A percentile compares a stretch with the other conserved stretches of the same genome.
phyloP scores from a whole-genome alignment of 208 protist species.

The Acanthamoeba triangularis region DNA sequence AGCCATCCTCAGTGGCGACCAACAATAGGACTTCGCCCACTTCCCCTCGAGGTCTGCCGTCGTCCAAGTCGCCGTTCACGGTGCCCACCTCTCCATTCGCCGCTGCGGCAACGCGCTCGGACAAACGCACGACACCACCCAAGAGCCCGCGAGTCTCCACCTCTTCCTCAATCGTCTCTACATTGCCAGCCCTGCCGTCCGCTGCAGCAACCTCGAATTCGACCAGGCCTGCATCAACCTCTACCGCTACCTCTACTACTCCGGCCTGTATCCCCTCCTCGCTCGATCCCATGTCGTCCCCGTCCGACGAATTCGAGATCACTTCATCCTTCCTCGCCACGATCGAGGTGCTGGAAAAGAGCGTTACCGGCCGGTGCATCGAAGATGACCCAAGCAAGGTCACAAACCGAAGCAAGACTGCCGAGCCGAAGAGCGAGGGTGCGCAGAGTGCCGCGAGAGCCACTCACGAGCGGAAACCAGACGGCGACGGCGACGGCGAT shows the following conservation, averaged over 20 bases:
- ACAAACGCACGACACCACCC: not conserved
- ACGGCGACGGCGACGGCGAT: too few species aligned
- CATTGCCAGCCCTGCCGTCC: not conserved
- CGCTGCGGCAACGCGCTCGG: not conserved
- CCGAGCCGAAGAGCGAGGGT: not conserved
- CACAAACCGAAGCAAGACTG: not conserved
- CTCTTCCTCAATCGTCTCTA: not conserved
- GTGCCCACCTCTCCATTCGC: not conserved
- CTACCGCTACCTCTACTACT: not conserved
- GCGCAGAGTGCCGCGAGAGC: too few species aligned
- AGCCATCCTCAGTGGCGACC: not conserved
- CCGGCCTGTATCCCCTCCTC: not conserved
- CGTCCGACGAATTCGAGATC: not conserved
- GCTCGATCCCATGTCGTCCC: not conserved
- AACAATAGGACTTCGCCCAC: not conserved
- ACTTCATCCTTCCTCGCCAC: conserved; percentile 3
- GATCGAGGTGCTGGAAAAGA: conserved; percentile 22
- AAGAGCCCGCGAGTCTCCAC: not conserved
- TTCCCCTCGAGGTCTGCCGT: not conserved
- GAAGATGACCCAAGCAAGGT: not conserved
- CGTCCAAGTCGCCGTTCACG: conserved; percentile 12
- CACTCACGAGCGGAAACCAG: too few species aligned
- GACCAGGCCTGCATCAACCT: not conserved
- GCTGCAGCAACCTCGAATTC: not conserved
- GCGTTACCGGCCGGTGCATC: not conserved